Percentiles rank a stretch among this genome's conserved stretches.
These are phyloP conservation scores for Porpolomopsis calyptriformis DNA, from an alignment of 768 basidiomycete species.

Conservation along the genomic window DNA sequence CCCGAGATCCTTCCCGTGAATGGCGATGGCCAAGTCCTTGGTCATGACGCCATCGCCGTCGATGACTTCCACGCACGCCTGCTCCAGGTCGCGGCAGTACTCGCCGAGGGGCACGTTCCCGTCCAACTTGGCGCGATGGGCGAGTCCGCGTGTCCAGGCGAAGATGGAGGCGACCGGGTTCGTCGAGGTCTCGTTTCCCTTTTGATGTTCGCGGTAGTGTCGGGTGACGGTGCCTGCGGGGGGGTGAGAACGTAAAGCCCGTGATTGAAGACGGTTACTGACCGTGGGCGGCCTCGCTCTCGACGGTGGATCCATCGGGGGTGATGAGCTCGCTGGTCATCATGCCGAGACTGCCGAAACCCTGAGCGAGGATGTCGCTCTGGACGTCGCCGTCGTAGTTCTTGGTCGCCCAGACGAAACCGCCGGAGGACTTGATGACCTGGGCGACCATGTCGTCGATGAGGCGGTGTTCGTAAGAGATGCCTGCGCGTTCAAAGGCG, in stretches of 20 bases:
- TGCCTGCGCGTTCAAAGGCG: conserved; percentile 55
- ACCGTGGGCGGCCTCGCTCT: conserved; percentile 46
- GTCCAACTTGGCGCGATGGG: conserved; percentile 90
- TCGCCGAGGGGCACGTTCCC: conserved; percentile 57
- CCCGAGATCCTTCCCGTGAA: conserved; percentile 84
- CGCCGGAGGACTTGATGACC: conserved; percentile 91
- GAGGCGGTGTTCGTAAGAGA: conserved; percentile 93
- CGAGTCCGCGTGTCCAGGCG: conserved; percentile 93
- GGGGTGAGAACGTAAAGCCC: background rate
- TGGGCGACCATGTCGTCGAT: conserved; percentile 99
- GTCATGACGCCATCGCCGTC: conserved; percentile 90
- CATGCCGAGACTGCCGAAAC: conserved; percentile 94
- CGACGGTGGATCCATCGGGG: conserved; percentile 85
- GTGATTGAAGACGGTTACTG: background rate
- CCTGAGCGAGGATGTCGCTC: conserved; percentile 93
- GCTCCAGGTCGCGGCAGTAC: conserved; percentile 77
- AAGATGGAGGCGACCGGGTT: conserved; percentile 99
- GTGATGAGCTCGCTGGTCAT: conserved; percentile 96
- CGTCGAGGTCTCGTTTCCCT: conserved; percentile 95
- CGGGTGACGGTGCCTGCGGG: conserved; percentile 72
- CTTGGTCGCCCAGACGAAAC: conserved; percentile 71
- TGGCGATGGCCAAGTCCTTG: conserved; percentile 91
- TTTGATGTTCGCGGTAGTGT: conserved; percentile 95
- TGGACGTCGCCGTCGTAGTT: conserved; percentile 84
- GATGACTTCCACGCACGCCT: conserved; percentile 82